Evolutionary conservation across 257 asterid genomes (phyloP).

Genomic region (Solanum etuberosum): DNA sequence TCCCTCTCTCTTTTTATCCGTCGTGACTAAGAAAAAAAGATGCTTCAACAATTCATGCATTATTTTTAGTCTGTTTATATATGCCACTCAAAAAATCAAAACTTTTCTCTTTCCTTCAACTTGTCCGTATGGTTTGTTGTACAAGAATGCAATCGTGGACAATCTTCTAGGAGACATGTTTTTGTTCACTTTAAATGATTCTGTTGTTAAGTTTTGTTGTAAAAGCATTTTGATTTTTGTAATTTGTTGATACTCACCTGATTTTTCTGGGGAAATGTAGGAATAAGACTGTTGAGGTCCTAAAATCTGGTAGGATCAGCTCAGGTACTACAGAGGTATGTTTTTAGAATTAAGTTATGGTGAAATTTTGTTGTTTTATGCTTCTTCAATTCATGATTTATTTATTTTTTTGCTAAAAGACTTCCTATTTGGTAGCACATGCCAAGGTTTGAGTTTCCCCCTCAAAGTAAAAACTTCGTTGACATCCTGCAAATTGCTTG

Average conservation of each 20-base stretch:
- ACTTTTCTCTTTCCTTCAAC: neutral
- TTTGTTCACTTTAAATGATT: neutral
- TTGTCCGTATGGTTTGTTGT: neutral
- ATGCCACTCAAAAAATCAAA: neutral
- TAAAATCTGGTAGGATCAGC: constrained; percentile 52
- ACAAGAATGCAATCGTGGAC: neutral
- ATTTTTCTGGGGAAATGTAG: constrained; percentile 9
- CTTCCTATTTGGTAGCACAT: neutral
- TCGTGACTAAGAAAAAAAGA: neutral
- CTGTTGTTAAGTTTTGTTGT: neutral
- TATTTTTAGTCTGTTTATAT: neutral
- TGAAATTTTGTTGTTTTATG: neutral
- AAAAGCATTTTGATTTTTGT: neutral
- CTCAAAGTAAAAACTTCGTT: neutral
- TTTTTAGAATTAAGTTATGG: neutral
- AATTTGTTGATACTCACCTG: neutral
- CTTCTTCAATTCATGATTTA: neutral
- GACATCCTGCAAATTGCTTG: neutral
- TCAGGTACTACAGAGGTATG: constrained; percentile 70
- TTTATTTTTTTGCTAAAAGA: neutral
- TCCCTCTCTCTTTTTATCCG: neutral
- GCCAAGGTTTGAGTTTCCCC: neutral
- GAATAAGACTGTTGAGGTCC: constrained; percentile 41
- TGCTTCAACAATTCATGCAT: neutral
- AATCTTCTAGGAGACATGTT: neutral